These are phyloP conservation scores for Tylopilus sp. DNA, from an alignment of 768 basidiomycete genomes.

Conservation along the genomic window DNA sequence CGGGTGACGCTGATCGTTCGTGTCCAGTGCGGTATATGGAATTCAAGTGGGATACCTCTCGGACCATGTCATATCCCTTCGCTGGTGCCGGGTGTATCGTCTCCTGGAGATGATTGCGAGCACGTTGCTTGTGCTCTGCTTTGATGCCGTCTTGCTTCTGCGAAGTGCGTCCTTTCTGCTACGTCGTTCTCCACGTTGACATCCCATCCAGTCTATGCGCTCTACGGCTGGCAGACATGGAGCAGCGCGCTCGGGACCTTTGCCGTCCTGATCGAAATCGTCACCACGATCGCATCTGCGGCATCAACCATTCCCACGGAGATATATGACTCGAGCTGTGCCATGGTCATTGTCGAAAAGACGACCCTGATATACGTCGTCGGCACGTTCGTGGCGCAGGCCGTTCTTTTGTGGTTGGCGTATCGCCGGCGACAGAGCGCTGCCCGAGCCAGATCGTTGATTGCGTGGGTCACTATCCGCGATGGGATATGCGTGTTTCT, in stretches of 20 bases:
- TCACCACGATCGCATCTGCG: not conserved
- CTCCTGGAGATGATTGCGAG: conserved; percentile 10
- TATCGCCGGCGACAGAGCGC: conserved; percentile 10
- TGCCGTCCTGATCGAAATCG: conserved; percentile 13
- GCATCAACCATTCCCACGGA: not conserved
- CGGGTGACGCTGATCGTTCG: not conserved
- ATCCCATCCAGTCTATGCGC: conserved; percentile 14
- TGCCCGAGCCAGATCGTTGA: not conserved
- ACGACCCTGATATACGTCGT: conserved; percentile 3
- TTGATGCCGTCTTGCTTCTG: conserved; percentile 20
- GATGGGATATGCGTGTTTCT: conserved; percentile 19
- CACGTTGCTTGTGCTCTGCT: conserved; percentile 11
- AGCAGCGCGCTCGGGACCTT: not conserved
- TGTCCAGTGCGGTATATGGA: conserved; percentile 5
- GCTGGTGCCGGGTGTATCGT: conserved; percentile 13
- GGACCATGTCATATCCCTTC: not conserved
- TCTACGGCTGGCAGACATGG: conserved; percentile 7
- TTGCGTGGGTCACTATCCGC: conserved; percentile 23
- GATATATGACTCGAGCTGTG: conserved; percentile 16
- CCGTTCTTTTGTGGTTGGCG: conserved; percentile 18
- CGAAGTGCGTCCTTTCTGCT: conserved; percentile 16
- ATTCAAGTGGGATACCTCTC: conserved; percentile 6
- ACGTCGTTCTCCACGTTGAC: not conserved
- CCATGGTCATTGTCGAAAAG: not conserved
- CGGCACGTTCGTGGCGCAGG: conserved; percentile 12